phyloP scores from a whole-genome alignment of 352 stramenopile species.

The Pythium vanterpoolii region DNA sequence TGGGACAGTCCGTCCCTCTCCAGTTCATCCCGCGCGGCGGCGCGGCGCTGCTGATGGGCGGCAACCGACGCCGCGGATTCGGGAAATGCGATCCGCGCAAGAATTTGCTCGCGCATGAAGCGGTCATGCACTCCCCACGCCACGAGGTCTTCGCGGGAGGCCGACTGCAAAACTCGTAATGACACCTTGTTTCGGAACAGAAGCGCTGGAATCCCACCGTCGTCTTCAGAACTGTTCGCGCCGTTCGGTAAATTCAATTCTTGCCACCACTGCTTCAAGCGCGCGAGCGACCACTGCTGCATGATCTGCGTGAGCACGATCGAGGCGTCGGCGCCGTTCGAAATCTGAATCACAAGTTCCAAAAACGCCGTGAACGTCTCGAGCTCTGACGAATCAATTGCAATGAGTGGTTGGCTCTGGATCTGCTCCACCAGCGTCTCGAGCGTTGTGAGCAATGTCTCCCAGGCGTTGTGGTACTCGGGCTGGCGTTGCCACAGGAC shows the following conservation, averaged over 20 bases:
- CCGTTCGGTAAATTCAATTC: constrained; percentile 29
- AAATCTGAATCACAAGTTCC: constrained; percentile 50
- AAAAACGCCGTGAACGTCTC: constrained; percentile 50
- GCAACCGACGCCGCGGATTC: constrained; percentile 17
- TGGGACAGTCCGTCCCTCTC: constrained; percentile 47
- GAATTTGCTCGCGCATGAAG: constrained; percentile 47
- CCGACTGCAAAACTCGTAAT: constrained; percentile 38
- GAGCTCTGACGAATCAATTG: constrained; percentile 34
- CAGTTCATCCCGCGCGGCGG: constrained; percentile 16
- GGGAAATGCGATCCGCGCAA: constrained; percentile 29
- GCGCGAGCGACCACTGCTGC: constrained; percentile 45
- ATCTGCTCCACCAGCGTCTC: constrained; percentile 42
- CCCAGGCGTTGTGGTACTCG: constrained; percentile 40
- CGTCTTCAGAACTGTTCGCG: constrained; percentile 2
- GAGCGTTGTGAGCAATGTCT: constrained; percentile 39
- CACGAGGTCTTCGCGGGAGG: constrained; percentile 68
- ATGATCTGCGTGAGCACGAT: constrained; percentile 17
- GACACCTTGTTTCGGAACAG: constrained; percentile 44
- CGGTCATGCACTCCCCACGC: constrained; percentile 61
- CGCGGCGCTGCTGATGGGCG: constrained; percentile 18
- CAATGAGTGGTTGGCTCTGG: constrained; percentile 27
- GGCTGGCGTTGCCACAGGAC: constrained; percentile 46
- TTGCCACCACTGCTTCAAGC: constrained; percentile 57
- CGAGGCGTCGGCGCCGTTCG: constrained; percentile 11
- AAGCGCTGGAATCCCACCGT: constrained; percentile 34